A percentile compares a stretch with the other conserved stretches of the same genome.
These are phyloP conservation scores for Brassica juncea DNA, from an alignment of 345 rosid species.

Conservation along the genomic window DNA sequence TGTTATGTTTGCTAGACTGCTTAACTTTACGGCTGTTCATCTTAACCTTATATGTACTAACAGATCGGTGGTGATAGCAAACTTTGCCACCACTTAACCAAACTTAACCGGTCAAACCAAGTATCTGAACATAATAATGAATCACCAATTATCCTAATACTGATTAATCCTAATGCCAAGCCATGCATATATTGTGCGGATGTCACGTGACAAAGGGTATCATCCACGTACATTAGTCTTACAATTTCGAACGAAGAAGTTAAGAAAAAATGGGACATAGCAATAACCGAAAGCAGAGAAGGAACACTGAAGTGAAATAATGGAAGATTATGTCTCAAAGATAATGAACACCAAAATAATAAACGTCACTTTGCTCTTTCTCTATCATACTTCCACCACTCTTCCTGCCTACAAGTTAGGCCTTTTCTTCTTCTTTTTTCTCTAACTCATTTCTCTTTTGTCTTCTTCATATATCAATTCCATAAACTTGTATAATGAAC, in stretches of 20 bases:
- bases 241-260: not conserved
- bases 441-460: not conserved
- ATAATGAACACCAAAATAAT: constrained; percentile 6
- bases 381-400: constrained; percentile 39
- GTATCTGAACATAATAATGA: too few relatives aligned
- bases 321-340: constrained; percentile 36
- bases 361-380: constrained; percentile 32
- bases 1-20: too few relatives aligned
- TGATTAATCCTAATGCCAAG: not conserved
- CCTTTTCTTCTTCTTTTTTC: constrained; percentile 10
- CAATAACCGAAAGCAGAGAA: constrained; percentile 38
- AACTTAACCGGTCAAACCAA: too few relatives aligned
- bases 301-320: constrained; percentile 38
- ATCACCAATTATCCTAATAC: too few relatives aligned
- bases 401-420: constrained; percentile 35
- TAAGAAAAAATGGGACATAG: constrained; percentile 29
- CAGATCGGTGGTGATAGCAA: too few relatives aligned
- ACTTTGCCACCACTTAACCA: too few relatives aligned
- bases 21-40: too few relatives aligned
- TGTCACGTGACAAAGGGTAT: constrained; percentile 21
- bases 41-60: too few relatives aligned
- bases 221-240: not conserved
- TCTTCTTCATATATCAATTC: not conserved
- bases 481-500: too few relatives aligned
- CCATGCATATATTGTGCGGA: not conserved